Evolutionary conservation across 1,284 basidiomycete genomes (phyloP).

Genomic region (Leccinum brunneo-olivaceum): DNA sequence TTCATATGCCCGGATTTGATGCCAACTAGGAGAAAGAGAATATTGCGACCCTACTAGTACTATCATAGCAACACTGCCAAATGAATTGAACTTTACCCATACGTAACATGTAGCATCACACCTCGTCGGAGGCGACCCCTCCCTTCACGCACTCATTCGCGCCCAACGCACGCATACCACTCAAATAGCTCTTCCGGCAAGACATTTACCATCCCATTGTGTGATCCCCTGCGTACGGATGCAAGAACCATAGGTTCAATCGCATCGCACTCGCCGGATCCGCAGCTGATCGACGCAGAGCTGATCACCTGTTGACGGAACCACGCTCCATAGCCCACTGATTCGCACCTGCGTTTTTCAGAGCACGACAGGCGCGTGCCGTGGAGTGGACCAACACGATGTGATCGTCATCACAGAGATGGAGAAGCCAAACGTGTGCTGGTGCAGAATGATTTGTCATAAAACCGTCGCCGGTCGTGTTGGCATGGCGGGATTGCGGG

Average conservation of each 20-base stretch:
- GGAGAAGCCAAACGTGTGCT: background rate
- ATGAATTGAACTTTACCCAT: too few relatives aligned
- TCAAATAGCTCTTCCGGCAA: slow-evolving; percentile 8
- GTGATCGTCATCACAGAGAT: background rate
- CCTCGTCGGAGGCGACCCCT: too few relatives aligned
- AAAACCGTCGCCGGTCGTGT: slow-evolving; percentile 1
- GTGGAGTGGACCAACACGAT: background rate
- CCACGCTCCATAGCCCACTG: slow-evolving; percentile 2
- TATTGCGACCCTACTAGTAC: too few relatives aligned
- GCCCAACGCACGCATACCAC: background rate
- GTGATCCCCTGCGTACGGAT: slow-evolving; percentile 8
- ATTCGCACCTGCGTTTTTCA: slow-evolving; percentile 2
- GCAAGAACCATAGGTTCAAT: slow-evolving; percentile 1
- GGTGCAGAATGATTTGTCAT: background rate
- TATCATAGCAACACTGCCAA: too few relatives aligned
- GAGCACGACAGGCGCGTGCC: background rate
- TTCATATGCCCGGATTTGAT: too few relatives aligned
- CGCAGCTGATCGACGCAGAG: slow-evolving; percentile 2
- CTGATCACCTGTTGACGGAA: slow-evolving; percentile 6
- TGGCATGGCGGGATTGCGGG: background rate
- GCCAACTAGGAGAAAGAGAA: too few relatives aligned
- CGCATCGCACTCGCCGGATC: slow-evolving; percentile 2
- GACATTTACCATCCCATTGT: background rate
- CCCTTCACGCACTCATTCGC: background rate
- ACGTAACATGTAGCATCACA: background rate